Percentiles rank a stretch among this genome's conserved stretches.
These are phyloP conservation scores for Saccharomyces kudriavzevii DNA, from an alignment of 805 yeast genomes.

Conservation along the genomic window DNA sequence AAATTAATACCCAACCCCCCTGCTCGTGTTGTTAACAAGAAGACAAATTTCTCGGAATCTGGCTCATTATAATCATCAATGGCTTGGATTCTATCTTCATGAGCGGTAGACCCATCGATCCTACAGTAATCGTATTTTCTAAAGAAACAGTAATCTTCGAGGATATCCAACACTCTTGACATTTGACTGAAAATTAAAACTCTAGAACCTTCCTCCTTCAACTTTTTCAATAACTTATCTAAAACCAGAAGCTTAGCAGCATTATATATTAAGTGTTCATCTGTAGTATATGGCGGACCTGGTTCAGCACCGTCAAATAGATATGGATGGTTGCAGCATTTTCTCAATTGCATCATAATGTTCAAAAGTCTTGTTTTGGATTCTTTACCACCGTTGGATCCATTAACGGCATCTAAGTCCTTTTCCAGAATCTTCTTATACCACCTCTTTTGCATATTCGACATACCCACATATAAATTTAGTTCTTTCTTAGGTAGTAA, in stretches of 20 bases:
- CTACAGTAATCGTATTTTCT: conserved; percentile 66
- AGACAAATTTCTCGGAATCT: conserved; percentile 62
- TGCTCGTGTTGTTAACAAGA: conserved; percentile 73
- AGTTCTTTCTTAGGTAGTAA: conserved; percentile 67
- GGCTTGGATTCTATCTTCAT: conserved; percentile 62
- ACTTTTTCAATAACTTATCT: conserved; percentile 56
- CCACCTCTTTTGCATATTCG: conserved; percentile 74
- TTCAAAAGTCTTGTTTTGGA: conserved; percentile 67
- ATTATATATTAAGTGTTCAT: conserved; percentile 70
- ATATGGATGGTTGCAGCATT: conserved; percentile 82
- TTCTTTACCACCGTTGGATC: conserved; percentile 68
- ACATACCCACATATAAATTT: conserved; percentile 66
- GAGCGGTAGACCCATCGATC: conserved; percentile 79
- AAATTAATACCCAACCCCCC: conserved; percentile 85
- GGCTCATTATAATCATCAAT: conserved; percentile 78
- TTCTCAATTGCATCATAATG: conserved; percentile 78
- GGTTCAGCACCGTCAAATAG: conserved; percentile 84
- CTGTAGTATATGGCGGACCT: conserved; percentile 82
- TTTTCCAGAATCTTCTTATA: conserved; percentile 68
- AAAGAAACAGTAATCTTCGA: conserved; percentile 71
- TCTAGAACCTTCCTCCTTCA: conserved; percentile 62
- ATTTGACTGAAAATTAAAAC: conserved; percentile 76
- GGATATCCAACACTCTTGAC: conserved; percentile 72
- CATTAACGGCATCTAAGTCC: conserved; percentile 79
- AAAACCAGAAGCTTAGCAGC: conserved; percentile 64